Percentiles rank a stretch among this genome's conserved stretches.
phyloP scores from a whole-genome alignment of 495 filamentous ascomycete species.

The Trichoderma parareesei region DNA sequence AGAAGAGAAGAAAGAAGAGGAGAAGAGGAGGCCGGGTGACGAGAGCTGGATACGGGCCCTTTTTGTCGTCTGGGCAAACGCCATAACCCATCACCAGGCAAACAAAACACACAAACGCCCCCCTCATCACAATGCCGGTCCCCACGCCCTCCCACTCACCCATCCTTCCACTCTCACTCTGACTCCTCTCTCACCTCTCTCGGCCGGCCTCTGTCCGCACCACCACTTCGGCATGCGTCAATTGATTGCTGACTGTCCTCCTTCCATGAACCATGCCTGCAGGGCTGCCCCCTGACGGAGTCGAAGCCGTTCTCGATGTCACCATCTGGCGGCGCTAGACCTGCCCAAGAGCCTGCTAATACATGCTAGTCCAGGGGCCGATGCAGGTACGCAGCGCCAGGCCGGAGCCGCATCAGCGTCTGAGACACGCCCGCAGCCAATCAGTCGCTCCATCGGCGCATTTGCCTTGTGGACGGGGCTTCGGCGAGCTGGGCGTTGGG shows the following conservation, averaged over 20 bases:
- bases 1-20: slow-evolving; percentile 22
- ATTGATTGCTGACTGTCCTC: background rate
- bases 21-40: slow-evolving; percentile 15
- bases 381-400: slow-evolving; percentile 1
- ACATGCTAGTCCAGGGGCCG: background rate
- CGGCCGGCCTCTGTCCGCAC: too few relatives aligned
- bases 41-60: background rate
- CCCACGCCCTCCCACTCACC: background rate
- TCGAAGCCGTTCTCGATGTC: background rate
- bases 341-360: background rate
- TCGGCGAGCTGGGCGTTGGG: background rate
- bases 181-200: too few relatives aligned
- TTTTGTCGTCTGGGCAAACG: background rate
- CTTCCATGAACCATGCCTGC: background rate
- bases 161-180: too few relatives aligned
- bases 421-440: slow-evolving; percentile 3
- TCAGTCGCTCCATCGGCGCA: background rate
- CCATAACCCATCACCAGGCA: background rate
- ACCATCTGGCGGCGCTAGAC: background rate
- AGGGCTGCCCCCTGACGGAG: background rate
- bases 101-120: background rate
- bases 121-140: background rate
- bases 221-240: background rate
- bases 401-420: background rate
- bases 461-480: background rate